Evolutionary conservation across 2,329 filamentous ascomycete species (phyloP).

Genomic region (Penicillium concentricum): DNA sequence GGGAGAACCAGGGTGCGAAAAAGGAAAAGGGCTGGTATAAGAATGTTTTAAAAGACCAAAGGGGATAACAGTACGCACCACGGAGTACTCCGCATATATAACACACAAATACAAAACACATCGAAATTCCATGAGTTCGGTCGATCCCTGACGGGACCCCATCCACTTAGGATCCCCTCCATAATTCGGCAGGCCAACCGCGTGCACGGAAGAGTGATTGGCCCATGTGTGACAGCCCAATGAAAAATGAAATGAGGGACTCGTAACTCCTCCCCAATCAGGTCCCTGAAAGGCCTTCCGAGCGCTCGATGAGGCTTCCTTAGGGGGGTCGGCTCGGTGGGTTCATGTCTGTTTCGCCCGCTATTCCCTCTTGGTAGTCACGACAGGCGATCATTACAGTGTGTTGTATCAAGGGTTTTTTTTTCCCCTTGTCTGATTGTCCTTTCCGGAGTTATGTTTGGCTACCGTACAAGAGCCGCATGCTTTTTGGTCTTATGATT

Average conservation of each 20-base stretch:
- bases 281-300: slow-evolving; percentile 8
- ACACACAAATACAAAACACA: not conserved
- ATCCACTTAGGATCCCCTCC: slow-evolving; percentile 14
- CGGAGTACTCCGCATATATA: not conserved
- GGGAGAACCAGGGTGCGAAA: not conserved
- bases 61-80: not conserved
- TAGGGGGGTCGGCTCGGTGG: slow-evolving; percentile 3
- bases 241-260: slow-evolving; percentile 15
- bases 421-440: not conserved
- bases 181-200: slow-evolving; percentile 12
- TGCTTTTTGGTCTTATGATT: not conserved
- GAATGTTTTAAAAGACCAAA: not conserved
- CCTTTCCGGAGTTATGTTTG: not conserved
- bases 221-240: slow-evolving; percentile 3
- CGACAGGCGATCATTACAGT: slow-evolving; percentile 9
- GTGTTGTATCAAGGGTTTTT: not conserved
- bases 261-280: slow-evolving; percentile 15
- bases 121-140: slow-evolving; percentile 4
- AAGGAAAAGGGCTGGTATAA: not conserved
- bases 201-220: slow-evolving; percentile 7
- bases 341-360: not conserved
- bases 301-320: slow-evolving; percentile 8
- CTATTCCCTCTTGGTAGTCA: not conserved
- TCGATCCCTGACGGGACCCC: slow-evolving; percentile 9
- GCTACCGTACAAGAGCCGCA: slow-evolving; percentile 6